phyloP scores from a whole-genome alignment of 331 rosid genomes.

The Arachis monticola region DNA sequence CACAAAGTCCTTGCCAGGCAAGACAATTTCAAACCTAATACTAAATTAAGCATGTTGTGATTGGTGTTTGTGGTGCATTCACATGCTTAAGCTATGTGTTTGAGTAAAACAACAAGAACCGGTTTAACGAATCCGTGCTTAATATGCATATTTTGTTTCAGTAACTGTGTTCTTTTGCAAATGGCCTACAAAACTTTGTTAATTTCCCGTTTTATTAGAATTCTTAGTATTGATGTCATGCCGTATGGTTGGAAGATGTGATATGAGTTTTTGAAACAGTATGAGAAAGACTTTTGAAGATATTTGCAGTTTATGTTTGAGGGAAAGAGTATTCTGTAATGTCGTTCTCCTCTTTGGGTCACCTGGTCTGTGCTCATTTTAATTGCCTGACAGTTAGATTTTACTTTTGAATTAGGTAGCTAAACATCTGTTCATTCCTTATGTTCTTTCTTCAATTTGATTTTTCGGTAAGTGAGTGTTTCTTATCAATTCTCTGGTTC shows the following conservation, averaged over 20 bases:
- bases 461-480: slow-evolving; percentile 48
- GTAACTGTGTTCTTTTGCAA: neutral
- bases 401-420: slow-evolving; percentile 61
- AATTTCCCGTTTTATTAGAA: neutral
- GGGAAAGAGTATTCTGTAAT: slow-evolving; percentile 18
- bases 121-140: too few relatives aligned
- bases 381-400: slow-evolving; percentile 44
- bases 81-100: too few relatives aligned
- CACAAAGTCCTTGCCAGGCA: too few relatives aligned
- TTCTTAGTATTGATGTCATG: neutral
- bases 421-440: slow-evolving; percentile 57
- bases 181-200: neutral
- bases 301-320: neutral
- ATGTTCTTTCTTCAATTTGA: slow-evolving; percentile 54
- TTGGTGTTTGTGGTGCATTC: too few relatives aligned
- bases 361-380: slow-evolving; percentile 23
- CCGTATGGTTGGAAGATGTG: slow-evolving; percentile 6
- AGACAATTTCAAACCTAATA: too few relatives aligned
- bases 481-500: slow-evolving; percentile 39
- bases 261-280: slow-evolving; percentile 7
- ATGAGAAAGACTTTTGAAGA: neutral
- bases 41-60: too few relatives aligned
- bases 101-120: too few relatives aligned
- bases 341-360: slow-evolving; percentile 30
- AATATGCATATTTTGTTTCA: neutral